These are phyloP conservation scores for Sporothrix phasma DNA, from an alignment of 2,329 filamentous ascomycete genomes.

Conservation along the genomic window DNA sequence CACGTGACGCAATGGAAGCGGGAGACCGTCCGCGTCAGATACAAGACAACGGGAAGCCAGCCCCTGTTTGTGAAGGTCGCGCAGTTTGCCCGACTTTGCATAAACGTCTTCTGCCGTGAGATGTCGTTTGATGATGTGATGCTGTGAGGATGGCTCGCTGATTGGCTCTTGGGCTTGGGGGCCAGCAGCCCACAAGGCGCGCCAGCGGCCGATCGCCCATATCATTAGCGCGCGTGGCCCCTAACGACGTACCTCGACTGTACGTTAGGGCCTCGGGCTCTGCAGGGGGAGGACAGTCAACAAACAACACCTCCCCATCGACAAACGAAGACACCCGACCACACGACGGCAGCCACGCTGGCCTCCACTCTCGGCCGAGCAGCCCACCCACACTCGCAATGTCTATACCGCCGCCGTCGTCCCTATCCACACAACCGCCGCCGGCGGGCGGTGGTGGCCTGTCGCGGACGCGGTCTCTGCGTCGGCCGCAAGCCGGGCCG, in stretches of 20 bases:
- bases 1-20: too few species aligned
- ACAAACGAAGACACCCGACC: neutral
- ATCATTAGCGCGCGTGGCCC: neutral
- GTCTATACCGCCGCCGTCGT: constrained; percentile 24
- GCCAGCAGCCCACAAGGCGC: constrained; percentile 1
- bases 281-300: too few species aligned
- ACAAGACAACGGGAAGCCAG: neutral
- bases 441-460: constrained; percentile 21
- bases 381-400: neutral
- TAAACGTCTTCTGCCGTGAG: neutral
- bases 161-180: too few species aligned
- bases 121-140: neutral
- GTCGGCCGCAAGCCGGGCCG: constrained; percentile 29
- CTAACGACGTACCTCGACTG: neutral
- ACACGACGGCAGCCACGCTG: too few species aligned
- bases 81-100: neutral
- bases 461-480: constrained; percentile 39
- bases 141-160: too few species aligned
- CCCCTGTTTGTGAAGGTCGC: neutral
- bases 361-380: neutral
- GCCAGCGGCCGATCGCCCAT: neutral
- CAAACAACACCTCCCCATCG: constrained; percentile 1
- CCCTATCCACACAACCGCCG: constrained; percentile 9
- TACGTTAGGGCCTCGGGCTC: neutral
- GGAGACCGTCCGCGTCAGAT: too few species aligned